Base-by-base conservation (phyloP, 768 basidiomycete species). In the Boletales sp. region DNA sequence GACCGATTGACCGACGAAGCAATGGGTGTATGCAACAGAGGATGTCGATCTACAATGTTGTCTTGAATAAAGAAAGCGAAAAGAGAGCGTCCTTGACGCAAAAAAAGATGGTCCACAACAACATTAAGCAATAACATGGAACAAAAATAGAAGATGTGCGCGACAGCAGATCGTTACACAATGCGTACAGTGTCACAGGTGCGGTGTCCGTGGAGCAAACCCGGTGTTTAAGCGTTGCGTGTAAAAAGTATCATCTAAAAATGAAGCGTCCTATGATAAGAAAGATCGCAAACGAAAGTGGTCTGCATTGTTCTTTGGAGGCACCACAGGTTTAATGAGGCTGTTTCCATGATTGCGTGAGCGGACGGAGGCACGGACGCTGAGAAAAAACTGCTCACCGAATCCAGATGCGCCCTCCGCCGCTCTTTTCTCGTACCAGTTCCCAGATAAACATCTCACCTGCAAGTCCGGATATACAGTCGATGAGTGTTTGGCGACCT, bases 341-440 rank as follows among this genome's bases (percentile, higher is more conserved):
- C 65, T 66, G 19, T 8, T 10, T 18, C 19, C 13, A n/a, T 8
- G 32, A 13, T 29, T 9, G 8, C 4, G 35, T 53, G 31, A 50
- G 51, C 32, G 39, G 30, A 17, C 15, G 21, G 5, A n/a, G 18
- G 27, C 13, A 15, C 27, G 40, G 15, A 35, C 32, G 10, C 32
- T 10, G 9, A 40, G 5, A 11, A n/a, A n/a, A 0, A 8, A 18
- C 1, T n/a, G 62, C 77, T 54, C 50, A 82, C 86, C 76, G 81
- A 59, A 87, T 70, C 84, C 84, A 87, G 24, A 86, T 58, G 57
- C 75, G 76, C 7, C 82, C 79, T 2, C 72, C 71, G 3, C 78
- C 74, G 44, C 82, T 78, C 64, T 79, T 83, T 57, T 86, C 84
- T 50, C 81, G 73, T 18, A 83, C 72, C 15, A 87, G 58, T 65